Conservation (phyloP, 2,329 filamentous ascomycete genomes). For the Penicillium glabrum region DNA sequence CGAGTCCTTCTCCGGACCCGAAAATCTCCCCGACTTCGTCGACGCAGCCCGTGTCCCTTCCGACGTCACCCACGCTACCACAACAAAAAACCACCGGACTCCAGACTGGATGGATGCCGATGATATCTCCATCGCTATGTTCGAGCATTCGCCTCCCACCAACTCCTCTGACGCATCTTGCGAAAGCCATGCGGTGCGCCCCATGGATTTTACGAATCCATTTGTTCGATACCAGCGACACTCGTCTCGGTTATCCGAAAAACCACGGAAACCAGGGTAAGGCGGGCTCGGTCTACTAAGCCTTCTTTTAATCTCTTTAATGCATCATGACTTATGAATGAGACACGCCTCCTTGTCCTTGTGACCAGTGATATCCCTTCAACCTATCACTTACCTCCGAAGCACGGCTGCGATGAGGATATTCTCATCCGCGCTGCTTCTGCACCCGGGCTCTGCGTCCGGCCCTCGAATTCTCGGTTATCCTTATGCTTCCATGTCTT, state of each 20-base stretch:
- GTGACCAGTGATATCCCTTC: constrained; percentile 9
- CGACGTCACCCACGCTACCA: constrained; percentile 41
- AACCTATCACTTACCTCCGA: not conserved
- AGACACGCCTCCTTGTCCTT: constrained; percentile 8
- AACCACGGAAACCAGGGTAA: constrained; percentile 15
- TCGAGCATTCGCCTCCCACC: constrained; percentile 30
- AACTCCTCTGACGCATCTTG: constrained; percentile 27
- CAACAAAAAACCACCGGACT: constrained; percentile 19
- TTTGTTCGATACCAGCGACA: constrained; percentile 11
- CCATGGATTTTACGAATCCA: constrained; percentile 25
- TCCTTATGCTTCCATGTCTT: not conserved
- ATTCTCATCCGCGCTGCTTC: not conserved
- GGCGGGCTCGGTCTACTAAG: not conserved
- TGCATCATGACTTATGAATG: constrained; percentile 22
- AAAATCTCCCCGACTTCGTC: constrained; percentile 45
- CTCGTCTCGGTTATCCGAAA: constrained; percentile 4
- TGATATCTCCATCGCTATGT: constrained; percentile 40
- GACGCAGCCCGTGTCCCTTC: constrained; percentile 44
- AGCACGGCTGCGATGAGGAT: not conserved
- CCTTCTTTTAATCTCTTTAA: not conserved
- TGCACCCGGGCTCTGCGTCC: not conserved
- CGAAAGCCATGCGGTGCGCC: constrained; percentile 26
- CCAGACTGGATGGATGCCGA: constrained; percentile 37
- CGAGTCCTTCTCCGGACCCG: constrained; percentile 29
- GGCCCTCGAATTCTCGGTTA: constrained; percentile 3